Evolutionary conservation across 2,329 filamentous ascomycete genomes (phyloP), one percentile per base, ranked within the genome.

Genomic region (Emergomyces pasteurianus): DNA sequence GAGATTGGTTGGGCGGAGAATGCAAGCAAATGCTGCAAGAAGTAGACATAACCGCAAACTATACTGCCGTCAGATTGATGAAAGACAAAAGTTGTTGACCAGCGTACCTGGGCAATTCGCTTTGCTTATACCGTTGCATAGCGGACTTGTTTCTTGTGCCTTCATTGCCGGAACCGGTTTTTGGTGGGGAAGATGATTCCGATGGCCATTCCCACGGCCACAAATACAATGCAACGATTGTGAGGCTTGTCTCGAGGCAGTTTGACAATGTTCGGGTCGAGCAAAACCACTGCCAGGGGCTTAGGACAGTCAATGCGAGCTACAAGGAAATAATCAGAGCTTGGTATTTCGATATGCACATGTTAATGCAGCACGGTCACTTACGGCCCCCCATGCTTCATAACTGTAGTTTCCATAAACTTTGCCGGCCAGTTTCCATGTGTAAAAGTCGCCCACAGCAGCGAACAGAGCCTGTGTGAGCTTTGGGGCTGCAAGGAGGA

Each of bases 221-320:
- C 67, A 86, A 83, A 71, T 85, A 85, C 53, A 97, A 78, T 1
- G 91, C 92, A 68, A 85, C 80, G 62, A 88, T 80, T 4, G 92
- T 96, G 66, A 99, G 77, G 0, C 88, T 89, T n/a, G 88, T 90
- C 78, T 99, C 94, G 4, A 97, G 78, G 58, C 87, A 94, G 75
- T 99, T 99, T 60, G 92, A 96, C 70, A 99, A 87, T 0, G 94
- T 96, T 54, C 94, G 83, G 0, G 91, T 92, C 1, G 91, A 94
- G 75, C 88, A 94, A 75, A 94, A 97, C 89, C 90, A 97, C 73
- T 96, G 90, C 91, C 94, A 99, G 7, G 94, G 90, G 73, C 86
- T 95, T 68, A 86, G 78, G 50, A 88, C 73, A 2, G 85, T 86
- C 75, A 94, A 81, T 62, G 82, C 80, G 53, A 95, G 78, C 86